These are phyloP conservation scores for Physaria fendleri DNA, from an alignment of 345 rosid species.

Conservation along the genomic window DNA sequence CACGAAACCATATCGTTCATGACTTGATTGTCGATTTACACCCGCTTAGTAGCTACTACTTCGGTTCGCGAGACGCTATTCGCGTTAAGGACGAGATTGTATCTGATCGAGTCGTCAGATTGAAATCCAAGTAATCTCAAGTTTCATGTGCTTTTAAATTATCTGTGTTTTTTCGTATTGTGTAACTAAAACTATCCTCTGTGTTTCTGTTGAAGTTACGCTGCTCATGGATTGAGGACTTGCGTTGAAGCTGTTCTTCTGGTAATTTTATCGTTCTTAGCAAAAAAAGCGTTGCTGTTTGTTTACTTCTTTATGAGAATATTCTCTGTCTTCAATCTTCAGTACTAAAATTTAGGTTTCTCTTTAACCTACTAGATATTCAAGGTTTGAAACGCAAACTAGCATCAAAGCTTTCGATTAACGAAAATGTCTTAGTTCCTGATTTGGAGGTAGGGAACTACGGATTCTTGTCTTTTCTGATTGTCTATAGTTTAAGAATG, in stretches of 20 bases:
- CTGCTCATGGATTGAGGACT: constrained; percentile 68
- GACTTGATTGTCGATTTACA: constrained; percentile 43
- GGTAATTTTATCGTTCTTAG: constrained; percentile 31
- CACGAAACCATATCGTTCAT: constrained; percentile 3
- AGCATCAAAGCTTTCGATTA: constrained; percentile 49
- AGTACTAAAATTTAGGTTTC: neutral
- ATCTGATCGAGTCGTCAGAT: constrained; percentile 52
- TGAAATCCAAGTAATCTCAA: constrained; percentile 54
- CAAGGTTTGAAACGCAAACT: constrained; percentile 80
- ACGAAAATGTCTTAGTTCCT: constrained; percentile 30
- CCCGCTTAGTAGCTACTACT: constrained; percentile 68
- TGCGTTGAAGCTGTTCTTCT: constrained; percentile 76
- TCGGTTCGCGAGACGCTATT: constrained; percentile 64
- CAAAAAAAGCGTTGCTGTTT: neutral
- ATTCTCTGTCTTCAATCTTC: neutral
- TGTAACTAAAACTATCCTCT: neutral
- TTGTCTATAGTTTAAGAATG: neutral
- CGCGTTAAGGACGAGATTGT: constrained; percentile 45
- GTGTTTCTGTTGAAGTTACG: constrained; percentile 39
- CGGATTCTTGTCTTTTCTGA: neutral
- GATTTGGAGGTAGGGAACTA: constrained; percentile 57
- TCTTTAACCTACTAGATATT: constrained; percentile 34
- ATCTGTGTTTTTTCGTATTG: neutral
- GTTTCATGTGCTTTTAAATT: neutral
- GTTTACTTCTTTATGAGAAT: neutral